Evolutionary conservation across 352 stramenopile genomes (phyloP).

Genomic region (Lagenidium sp.): DNA sequence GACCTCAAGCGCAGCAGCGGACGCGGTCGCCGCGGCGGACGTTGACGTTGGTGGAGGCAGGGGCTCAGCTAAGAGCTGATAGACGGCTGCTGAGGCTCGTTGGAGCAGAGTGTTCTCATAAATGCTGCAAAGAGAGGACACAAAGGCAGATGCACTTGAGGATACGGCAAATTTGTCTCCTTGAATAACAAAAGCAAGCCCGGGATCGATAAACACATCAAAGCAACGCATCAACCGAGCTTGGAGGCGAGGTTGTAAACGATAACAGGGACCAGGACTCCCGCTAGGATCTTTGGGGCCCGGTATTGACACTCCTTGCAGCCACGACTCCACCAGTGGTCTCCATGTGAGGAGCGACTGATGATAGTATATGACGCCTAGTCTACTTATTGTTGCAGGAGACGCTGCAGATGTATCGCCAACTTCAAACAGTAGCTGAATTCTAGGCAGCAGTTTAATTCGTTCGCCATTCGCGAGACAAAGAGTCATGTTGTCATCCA

Average conservation of each 20-base stretch:
- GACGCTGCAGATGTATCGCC: conserved; percentile 85
- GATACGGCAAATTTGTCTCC: conserved; percentile 24
- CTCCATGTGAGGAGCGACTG: conserved; percentile 49
- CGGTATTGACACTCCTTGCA: too few species aligned
- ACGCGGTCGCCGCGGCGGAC: conserved; percentile 10
- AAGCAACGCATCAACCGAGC: conserved; percentile 40
- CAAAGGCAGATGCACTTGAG: conserved; percentile 37
- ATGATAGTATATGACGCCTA: conserved; percentile 90
- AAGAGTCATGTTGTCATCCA: conserved; percentile 89
- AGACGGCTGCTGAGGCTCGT: conserved; percentile 27
- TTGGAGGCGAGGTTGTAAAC: conserved; percentile 31
- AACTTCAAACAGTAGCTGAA: conserved; percentile 92
- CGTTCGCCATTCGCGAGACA: conserved; percentile 86
- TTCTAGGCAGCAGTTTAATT: conserved; percentile 75
- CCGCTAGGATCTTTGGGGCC: too few species aligned
- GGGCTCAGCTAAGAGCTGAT: conserved; percentile 7
- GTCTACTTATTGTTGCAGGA: conserved; percentile 87
- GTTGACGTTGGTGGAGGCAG: conserved; percentile 5
- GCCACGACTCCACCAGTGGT: conserved; percentile 51
- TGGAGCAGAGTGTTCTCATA: conserved; percentile 43
- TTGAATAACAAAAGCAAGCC: conserved; percentile 34
- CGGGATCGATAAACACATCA: conserved; percentile 48
- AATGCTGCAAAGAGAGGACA: conserved; percentile 38
- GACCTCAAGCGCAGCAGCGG: conserved; percentile 22
- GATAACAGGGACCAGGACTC: too few species aligned